Percentiles rank a stretch among this genome's conserved stretches.
These are phyloP conservation scores for Beta lomatogona DNA, from an alignment of 179 eudicot species.

Conservation along the genomic window DNA sequence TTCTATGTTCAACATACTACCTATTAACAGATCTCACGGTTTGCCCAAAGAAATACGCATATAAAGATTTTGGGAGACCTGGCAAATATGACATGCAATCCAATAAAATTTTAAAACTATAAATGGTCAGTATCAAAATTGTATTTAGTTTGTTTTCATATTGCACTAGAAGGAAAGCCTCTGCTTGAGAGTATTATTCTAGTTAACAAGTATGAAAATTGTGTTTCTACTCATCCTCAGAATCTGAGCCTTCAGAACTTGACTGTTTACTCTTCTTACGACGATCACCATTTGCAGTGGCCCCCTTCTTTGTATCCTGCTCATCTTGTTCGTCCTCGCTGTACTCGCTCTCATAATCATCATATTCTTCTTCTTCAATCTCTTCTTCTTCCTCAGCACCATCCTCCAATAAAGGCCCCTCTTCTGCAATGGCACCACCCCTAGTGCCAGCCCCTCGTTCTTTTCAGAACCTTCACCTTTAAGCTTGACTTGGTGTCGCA, in stretches of 20 bases:
- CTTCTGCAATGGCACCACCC: slow-evolving; percentile 56
- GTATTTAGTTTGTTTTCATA: slow-evolving; percentile 19
- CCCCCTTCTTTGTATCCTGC: slow-evolving; percentile 41
- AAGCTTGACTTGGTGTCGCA: slow-evolving; percentile 59
- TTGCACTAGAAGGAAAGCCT: slow-evolving; percentile 1
- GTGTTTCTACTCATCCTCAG: slow-evolving; percentile 49
- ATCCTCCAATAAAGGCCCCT: slow-evolving; percentile 50
- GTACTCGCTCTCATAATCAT: slow-evolving; percentile 78
- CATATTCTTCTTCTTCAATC: slow-evolving; percentile 73
- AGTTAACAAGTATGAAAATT: slow-evolving; percentile 17
- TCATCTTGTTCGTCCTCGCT: slow-evolving; percentile 74
- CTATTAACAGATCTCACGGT: neutral
- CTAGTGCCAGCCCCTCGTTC: slow-evolving; percentile 78
- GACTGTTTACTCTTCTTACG: slow-evolving; percentile 33
- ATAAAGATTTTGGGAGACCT: neutral
- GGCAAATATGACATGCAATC: neutral
- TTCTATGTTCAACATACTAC: neutral
- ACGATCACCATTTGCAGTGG: slow-evolving; percentile 34
- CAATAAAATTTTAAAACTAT: neutral
- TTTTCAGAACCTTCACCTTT: slow-evolving; percentile 64
- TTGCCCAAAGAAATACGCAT: neutral
- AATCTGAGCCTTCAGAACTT: slow-evolving; percentile 50
- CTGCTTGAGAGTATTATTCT: slow-evolving; percentile 24
- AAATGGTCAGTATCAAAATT: slow-evolving; percentile 24
- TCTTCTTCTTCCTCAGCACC: slow-evolving; percentile 77